phyloP scores from a whole-genome alignment of 2,329 filamentous ascomycete species.

The Dactylonectria estremocensis region DNA sequence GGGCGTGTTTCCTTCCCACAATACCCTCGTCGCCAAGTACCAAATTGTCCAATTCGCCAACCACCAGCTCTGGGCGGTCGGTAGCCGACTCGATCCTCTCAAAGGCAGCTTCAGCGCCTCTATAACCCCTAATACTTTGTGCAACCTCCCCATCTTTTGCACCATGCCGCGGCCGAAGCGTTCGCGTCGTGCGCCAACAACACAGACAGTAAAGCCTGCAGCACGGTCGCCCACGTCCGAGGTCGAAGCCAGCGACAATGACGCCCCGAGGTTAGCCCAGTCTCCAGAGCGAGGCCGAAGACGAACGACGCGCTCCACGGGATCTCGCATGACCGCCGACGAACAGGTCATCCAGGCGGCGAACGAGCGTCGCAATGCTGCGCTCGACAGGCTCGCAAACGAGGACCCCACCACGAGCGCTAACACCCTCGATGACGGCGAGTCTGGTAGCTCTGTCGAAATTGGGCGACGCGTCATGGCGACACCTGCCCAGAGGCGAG shows the following conservation, averaged over 20 bases:
- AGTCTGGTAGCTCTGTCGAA: constrained; percentile 55
- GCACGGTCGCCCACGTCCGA: constrained; percentile 40
- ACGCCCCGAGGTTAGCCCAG: constrained; percentile 28
- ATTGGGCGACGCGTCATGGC: constrained; percentile 54
- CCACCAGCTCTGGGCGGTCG: constrained; percentile 20
- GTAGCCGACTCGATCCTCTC: constrained; percentile 3
- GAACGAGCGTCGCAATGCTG: constrained; percentile 54
- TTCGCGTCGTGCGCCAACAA: constrained; percentile 46
- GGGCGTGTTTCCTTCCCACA: constrained; percentile 47
- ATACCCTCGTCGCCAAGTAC: constrained; percentile 21
- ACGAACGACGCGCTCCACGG: constrained; percentile 45
- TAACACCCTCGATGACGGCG: constrained; percentile 47
- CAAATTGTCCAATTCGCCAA: constrained; percentile 21
- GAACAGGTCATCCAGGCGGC: constrained; percentile 47
- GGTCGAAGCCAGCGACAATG: constrained; percentile 34
- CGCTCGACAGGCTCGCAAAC: constrained; percentile 54
- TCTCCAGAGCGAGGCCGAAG: constrained; percentile 45
- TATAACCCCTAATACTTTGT: background rate
- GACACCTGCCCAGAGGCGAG: constrained; percentile 55
- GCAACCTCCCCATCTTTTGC: constrained; percentile 3
- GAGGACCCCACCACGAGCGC: constrained; percentile 52
- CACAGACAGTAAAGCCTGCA: constrained; percentile 42
- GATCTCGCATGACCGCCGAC: constrained; percentile 42
- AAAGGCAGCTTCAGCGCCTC: constrained; percentile 20
- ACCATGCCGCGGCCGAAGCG: constrained; percentile 52